A percentile compares a stretch with the other conserved stretches of the same genome.
phyloP scores from a whole-genome alignment of 2,329 filamentous ascomycete species.

The Diaporthe ilicicola region DNA sequence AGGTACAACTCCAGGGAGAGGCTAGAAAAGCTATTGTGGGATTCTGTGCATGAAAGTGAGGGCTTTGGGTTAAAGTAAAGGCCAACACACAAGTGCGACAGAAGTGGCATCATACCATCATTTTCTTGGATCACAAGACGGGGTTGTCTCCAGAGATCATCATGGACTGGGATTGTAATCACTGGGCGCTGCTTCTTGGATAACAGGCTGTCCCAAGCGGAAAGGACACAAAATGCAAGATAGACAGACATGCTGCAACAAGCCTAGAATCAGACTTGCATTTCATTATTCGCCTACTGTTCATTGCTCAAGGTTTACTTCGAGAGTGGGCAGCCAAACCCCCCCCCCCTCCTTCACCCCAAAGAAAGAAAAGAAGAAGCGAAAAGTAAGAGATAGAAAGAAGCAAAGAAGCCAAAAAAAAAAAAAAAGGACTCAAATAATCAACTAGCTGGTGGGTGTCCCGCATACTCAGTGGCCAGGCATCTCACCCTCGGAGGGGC shows the following conservation, averaged over 20 bases:
- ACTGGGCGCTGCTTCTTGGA: constrained; percentile 7
- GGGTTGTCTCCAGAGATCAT: neutral
- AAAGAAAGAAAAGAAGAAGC: neutral
- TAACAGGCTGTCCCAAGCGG: neutral
- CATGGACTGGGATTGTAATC: neutral
- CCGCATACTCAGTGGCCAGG: no score
- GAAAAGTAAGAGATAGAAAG: neutral
- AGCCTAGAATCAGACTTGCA: neutral
- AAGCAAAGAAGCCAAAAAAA: neutral
- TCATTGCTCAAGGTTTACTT: no score
- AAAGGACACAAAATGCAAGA: constrained; percentile 1
- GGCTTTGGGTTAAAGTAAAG: constrained; percentile 86
- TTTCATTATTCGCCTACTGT: neutral
- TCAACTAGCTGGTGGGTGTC: neutral
- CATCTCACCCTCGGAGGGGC: no score
- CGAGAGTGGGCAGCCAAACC: neutral
- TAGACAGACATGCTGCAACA: constrained; percentile 17
- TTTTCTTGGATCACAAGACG: neutral
- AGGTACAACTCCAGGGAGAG: constrained; percentile 73
- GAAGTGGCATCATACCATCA: neutral
- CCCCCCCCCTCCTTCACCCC: no score
- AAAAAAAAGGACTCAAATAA: neutral
- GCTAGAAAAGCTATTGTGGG: constrained; percentile 79
- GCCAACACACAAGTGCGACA: neutral
- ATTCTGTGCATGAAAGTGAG: constrained; percentile 87